These are phyloP conservation scores for Blastobotrys petasosporus DNA, from an alignment of 1,139 yeast genomes.

Conservation along the genomic window DNA sequence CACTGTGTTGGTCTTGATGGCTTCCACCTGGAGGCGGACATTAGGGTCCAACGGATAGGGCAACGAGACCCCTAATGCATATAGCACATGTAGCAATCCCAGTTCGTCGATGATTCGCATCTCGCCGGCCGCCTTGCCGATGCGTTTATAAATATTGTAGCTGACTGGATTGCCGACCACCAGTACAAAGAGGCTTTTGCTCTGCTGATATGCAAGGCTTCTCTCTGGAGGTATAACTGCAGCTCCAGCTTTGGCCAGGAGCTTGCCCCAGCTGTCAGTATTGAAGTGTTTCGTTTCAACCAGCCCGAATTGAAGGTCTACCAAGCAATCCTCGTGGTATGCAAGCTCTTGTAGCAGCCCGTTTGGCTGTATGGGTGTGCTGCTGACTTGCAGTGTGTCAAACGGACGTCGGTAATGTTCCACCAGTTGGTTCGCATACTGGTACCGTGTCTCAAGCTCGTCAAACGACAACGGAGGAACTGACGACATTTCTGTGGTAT, in stretches of 20 bases:
- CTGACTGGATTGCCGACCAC: not conserved
- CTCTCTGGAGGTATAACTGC: not conserved
- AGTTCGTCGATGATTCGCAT: conserved; percentile 1
- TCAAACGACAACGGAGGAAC: too few relatives aligned
- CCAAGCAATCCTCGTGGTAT: not conserved
- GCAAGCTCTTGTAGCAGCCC: not conserved
- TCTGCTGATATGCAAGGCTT: not conserved
- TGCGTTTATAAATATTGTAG: not conserved
- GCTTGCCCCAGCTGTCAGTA: not conserved
- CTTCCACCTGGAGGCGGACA: not conserved
- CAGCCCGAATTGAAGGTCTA: not conserved
- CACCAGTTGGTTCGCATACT: too few relatives aligned
- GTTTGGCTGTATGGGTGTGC: too few relatives aligned
- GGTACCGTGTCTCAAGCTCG: too few relatives aligned
- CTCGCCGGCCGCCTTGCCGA: conserved; percentile 1
- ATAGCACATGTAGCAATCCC: not conserved
- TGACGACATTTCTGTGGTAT: too few relatives aligned
- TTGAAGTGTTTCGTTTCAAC: not conserved
- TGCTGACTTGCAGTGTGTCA: too few relatives aligned
- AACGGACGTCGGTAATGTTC: too few relatives aligned
- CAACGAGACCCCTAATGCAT: not conserved
- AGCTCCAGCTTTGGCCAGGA: not conserved
- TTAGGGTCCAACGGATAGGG: not conserved
- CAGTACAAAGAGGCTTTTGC: not conserved
- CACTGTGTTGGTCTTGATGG: too few relatives aligned